These are phyloP conservation scores for Hypericum androsaemum DNA, from an alignment of 345 rosid genomes.

Conservation along the genomic window DNA sequence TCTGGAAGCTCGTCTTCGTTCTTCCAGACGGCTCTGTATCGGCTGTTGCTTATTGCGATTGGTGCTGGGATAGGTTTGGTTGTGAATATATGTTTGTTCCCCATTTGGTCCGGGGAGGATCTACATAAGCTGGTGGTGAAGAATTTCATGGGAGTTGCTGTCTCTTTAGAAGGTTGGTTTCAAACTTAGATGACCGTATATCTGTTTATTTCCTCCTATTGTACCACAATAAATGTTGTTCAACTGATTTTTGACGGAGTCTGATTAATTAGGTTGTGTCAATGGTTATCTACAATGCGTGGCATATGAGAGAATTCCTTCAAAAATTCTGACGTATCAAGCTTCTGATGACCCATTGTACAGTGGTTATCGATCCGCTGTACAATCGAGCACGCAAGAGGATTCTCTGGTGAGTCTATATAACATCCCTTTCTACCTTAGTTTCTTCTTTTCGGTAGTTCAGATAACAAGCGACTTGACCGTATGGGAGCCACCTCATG, in stretches of 20 bases:
- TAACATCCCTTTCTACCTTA: too few relatives aligned
- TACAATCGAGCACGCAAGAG: conserved; percentile 4
- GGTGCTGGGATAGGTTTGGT: conserved; percentile 5
- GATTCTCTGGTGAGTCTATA: background rate
- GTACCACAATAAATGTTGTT: too few relatives aligned
- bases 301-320: conserved; percentile 5
- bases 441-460: too few relatives aligned
- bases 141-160: conserved; percentile 1
- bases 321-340: conserved; percentile 1
- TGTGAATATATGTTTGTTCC: conserved; percentile 1
- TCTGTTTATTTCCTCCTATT: background rate
- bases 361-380: conserved; percentile 5
- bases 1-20: conserved; percentile 55
- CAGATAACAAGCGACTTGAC: too few relatives aligned
- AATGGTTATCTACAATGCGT: conserved; percentile 2
- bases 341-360: conserved; percentile 5
- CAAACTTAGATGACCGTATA: background rate
- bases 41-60: conserved; percentile 11
- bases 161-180: conserved; percentile 2
- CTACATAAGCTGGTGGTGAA: conserved; percentile 3
- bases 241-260: too few relatives aligned
- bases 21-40: conserved; percentile 43
- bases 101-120: conserved; percentile 5
- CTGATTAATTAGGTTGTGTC: background rate
- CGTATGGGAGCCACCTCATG: too few relatives aligned